phyloP scores from a whole-genome alignment of 495 filamentous ascomycete species.

The Penicillium waksmanii region DNA sequence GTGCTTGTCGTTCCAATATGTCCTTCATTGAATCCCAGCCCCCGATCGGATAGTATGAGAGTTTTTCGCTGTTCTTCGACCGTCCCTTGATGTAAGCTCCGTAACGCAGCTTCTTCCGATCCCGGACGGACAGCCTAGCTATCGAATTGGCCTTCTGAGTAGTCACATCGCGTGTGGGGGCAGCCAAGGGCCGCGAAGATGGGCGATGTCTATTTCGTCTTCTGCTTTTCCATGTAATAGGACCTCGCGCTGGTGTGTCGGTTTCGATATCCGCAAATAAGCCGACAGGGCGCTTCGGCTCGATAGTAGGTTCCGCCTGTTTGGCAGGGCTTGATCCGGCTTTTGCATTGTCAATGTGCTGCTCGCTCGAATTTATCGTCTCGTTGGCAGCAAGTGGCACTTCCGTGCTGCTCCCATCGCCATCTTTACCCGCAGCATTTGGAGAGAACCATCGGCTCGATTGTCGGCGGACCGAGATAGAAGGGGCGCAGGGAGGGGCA shows the following conservation, averaged over 20 bases:
- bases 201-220: not conserved
- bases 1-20: constrained; percentile 29
- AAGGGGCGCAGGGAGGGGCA: constrained; percentile 4
- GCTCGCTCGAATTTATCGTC: not conserved
- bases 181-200: not conserved
- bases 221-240: constrained; percentile 5
- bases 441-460: constrained; percentile 36
- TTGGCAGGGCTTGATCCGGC: not conserved
- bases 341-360: not conserved
- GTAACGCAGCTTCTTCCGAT: constrained; percentile 36
- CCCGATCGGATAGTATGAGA: not conserved
- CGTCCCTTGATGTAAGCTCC: constrained; percentile 23
- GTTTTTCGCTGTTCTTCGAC: not conserved
- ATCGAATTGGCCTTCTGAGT: not conserved
- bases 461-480: constrained; percentile 23
- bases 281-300: not conserved
- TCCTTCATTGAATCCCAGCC: constrained; percentile 33
- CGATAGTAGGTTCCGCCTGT: not conserved
- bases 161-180: not conserved
- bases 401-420: not conserved
- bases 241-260: not conserved
- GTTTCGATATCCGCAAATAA: not conserved
- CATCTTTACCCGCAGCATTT: constrained; percentile 5
- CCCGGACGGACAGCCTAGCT: constrained; percentile 23
- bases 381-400: not conserved